Base-by-base conservation (phyloP, 1,284 basidiomycete genomes). In the Heliocybe sulcata region DNA sequence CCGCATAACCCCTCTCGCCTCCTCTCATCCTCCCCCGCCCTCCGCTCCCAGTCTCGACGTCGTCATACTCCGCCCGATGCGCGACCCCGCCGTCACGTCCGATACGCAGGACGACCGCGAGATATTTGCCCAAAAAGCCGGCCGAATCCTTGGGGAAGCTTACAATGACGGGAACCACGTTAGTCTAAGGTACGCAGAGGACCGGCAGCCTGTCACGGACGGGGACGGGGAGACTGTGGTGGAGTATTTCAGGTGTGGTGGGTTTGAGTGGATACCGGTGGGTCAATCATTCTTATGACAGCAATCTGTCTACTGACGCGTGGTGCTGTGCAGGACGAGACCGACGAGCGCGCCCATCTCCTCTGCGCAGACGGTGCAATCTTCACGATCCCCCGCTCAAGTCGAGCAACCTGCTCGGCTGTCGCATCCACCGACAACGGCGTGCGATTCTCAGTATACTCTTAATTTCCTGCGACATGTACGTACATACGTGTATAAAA, bases 241-340 rank as follows among this genome's bases (percentile, higher is more conserved):
- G 0, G 95, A 98, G 68, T 91, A 92, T 61, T 78, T 87, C 55
- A 78, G 94, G 22, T 90, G 86, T 59, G 77, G 77, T 3, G 86
- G 85, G 3, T 96, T 93, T 83, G 81, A 85, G 58, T 98, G 94
- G 94, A 73, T 73, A 45, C 92, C 92, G 22, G 89, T 88, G 64
- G 63, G 86, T 77, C 29, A n/a, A n/a, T n/a, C n/a, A n/a, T 31
- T 31, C 29, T 31, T 12, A 31, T 31, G 6, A 10, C 12, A 51
- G 45, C 9, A 19, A 16, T 27, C 10, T 20, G 10, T 27, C 12
- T 20, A 16, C 10, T 38, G 33, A 26, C 31, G 35, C 45, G 49
- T 53, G n/a, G 14, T n/a, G 57, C 33, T 47, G 53, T 54, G 50
- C 35, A 90, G 84, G 77, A 83, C 57, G 67, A 73, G 8, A 60